Base-by-base conservation (phyloP, 78 protist genomes). In the Thecamonas trahens region DNA sequence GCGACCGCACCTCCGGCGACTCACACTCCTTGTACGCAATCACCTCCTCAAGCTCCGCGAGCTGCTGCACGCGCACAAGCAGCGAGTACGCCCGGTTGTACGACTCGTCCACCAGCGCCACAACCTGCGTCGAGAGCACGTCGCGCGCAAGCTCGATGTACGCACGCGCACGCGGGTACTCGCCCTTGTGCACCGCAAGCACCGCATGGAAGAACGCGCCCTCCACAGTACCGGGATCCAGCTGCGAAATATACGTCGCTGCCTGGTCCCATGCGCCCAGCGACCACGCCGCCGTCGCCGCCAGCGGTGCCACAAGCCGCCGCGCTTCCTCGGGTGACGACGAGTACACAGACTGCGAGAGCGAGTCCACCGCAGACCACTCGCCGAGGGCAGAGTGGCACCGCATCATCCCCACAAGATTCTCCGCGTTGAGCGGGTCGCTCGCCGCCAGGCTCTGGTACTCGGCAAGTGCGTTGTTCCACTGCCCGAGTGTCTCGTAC, bases 401-500 rank as follows among this genome's bases (percentile, higher is more conserved):
- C 29, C 97, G 77, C 96, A 93, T 73, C n/a, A 77, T 47, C 26
- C 99, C 98, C 20, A 93, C 11, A 8, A 65, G 31, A 6, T 62
- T 44, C 20, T 75, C 77, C n/a, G 62, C 2, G 70, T 45, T 26
- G 29, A 18, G 35, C 11, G 86, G 83, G 26, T 83, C 88, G 28
- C 28, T 74, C 52, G 28, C n/a, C 67, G 81, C 87, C 50, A 58
- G 15, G 45, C 26, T 35, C 52, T 84, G 92, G 70, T 94, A 92
- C 18, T 82, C 87, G 18, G 17, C 77, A 3, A 86, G 67, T 5
- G 98, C 98, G 50, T 88, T 84, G 37, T 88, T 88, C 99, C 99
- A 96, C 42, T 91, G 59, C 28, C 86, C 77, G 44, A 95, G 80
- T 66, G 93, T 93, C 74, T 96, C 99, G 66, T 89, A 93, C 95